Conservation (phyloP, 2,329 filamentous ascomycete genomes). For the Trichoderma sp. region DNA sequence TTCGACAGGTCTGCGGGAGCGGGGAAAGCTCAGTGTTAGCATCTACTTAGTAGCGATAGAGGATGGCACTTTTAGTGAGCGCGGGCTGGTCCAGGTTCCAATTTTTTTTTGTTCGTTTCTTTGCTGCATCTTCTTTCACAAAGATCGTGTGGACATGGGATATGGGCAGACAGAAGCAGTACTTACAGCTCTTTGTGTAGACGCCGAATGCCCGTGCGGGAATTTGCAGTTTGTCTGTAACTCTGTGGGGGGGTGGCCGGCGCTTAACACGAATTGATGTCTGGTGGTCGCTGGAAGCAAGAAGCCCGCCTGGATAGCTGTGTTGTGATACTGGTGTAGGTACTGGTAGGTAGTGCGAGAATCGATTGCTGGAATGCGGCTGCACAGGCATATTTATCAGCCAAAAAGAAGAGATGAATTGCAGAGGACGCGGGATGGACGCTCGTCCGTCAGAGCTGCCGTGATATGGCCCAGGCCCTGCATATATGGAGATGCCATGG, state of each 20-base stretch:
- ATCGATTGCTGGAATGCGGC: neutral
- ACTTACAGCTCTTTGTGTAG: neutral
- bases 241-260: neutral
- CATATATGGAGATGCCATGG: neutral
- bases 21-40: neutral
- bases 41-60: too few relatives aligned
- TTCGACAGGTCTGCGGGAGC: neutral
- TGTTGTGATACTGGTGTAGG: neutral
- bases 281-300: neutral
- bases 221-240: neutral
- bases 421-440: neutral
- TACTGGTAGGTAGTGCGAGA: neutral
- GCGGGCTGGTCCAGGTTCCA: neutral
- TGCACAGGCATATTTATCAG: neutral
- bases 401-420: neutral
- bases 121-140: neutral
- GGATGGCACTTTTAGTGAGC: neutral
- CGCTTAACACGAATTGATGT: neutral
- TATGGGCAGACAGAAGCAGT: neutral
- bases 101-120: neutral
- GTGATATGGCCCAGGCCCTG: neutral
- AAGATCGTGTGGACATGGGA: neutral
- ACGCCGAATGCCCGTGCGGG: neutral
- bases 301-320: neutral
- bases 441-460: neutral